Evolutionary conservation across 2,329 filamentous ascomycete species (phyloP).

Genomic region (Alternaria angustiovoidea): DNA sequence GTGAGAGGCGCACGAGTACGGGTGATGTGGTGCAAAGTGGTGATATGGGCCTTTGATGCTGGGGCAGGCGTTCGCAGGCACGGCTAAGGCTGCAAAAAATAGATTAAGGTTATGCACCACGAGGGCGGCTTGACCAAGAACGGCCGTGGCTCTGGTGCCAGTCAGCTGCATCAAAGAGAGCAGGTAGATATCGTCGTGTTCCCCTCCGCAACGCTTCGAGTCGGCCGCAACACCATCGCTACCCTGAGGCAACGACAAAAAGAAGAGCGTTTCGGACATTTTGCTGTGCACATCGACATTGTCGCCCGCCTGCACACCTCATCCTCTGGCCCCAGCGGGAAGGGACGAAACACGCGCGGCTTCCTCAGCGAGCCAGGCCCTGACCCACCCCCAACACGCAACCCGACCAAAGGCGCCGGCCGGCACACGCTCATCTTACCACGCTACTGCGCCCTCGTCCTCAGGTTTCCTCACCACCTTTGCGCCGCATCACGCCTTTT

Average conservation of each 20-base stretch:
- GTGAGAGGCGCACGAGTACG: neutral
- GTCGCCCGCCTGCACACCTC: conserved; percentile 23
- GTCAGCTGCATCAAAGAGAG: conserved; percentile 15
- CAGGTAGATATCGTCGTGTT: neutral
- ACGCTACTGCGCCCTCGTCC: conserved; percentile 12
- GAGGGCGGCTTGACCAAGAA: conserved; percentile 20
- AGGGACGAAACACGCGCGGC: conserved; percentile 31
- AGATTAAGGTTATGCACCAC: conserved; percentile 24
- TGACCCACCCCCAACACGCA: conserved; percentile 25
- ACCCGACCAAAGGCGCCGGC: conserved; percentile 5
- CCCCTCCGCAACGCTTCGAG: conserved; percentile 4
- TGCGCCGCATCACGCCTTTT: conserved; percentile 8
- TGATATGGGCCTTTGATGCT: neutral
- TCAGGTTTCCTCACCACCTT: conserved; percentile 5
- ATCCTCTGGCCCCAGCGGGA: conserved; percentile 24
- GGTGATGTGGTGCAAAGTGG: neutral
- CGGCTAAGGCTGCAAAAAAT: conserved; percentile 25
- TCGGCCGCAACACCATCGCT: conserved; percentile 16
- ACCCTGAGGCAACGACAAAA: neutral
- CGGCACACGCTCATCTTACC: conserved; percentile 19
- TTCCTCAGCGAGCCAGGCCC: conserved; percentile 15
- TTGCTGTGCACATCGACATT: conserved; percentile 10
- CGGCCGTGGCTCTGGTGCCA: conserved; percentile 7
- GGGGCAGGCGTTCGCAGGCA: conserved; percentile 13
- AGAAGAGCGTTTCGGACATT: conserved; percentile 15